These are phyloP conservation scores for Vicia faba DNA, from an alignment of 306 rosid genomes.

Conservation along the genomic window DNA sequence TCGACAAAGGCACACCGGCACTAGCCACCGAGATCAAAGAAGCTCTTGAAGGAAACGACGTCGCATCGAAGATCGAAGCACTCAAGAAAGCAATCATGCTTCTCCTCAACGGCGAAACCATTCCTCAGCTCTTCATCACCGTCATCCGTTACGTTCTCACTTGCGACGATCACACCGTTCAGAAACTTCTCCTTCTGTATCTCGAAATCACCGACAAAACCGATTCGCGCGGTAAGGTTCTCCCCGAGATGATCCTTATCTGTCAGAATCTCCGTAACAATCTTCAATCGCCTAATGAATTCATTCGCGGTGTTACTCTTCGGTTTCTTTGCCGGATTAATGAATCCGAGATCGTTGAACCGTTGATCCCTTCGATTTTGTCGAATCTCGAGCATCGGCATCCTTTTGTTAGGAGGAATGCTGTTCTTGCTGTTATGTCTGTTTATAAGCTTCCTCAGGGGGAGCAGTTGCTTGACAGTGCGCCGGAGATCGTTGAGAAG, in stretches of 20 bases:
- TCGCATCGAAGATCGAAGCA: constrained; percentile 69
- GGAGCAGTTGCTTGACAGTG: constrained; percentile 72
- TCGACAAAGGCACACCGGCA: constrained; percentile 92
- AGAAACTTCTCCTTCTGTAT: constrained; percentile 91
- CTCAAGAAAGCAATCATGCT: constrained; percentile 89
- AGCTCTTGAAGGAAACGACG: constrained; percentile 84
- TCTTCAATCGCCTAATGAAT: constrained; percentile 91
- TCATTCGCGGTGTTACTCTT: constrained; percentile 86
- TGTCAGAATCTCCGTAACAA: constrained; percentile 97
- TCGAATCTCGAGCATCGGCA: constrained; percentile 85
- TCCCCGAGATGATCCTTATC: constrained; percentile 95
- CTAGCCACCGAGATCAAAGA: constrained; percentile 88
- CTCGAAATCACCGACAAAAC: constrained; percentile 93
- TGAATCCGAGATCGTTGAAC: constrained; percentile 89
- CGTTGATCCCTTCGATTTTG: constrained; percentile 82
- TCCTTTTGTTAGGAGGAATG: constrained; percentile 82
- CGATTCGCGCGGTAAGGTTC: constrained; percentile 80
- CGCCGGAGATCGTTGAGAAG: constrained; percentile 85
- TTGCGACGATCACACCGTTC: constrained; percentile 94
- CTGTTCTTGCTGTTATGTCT: constrained; percentile 88
- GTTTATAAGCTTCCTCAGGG: constrained; percentile 84
- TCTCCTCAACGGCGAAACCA: constrained; percentile 83
- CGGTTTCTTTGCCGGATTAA: constrained; percentile 90
- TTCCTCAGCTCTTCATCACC: constrained; percentile 92
- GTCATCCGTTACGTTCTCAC: constrained; percentile 90